A percentile compares a stretch with the other conserved stretches of the same genome.
phyloP scores from a whole-genome alignment of 768 basidiomycete species.

The Mycena rosella region DNA sequence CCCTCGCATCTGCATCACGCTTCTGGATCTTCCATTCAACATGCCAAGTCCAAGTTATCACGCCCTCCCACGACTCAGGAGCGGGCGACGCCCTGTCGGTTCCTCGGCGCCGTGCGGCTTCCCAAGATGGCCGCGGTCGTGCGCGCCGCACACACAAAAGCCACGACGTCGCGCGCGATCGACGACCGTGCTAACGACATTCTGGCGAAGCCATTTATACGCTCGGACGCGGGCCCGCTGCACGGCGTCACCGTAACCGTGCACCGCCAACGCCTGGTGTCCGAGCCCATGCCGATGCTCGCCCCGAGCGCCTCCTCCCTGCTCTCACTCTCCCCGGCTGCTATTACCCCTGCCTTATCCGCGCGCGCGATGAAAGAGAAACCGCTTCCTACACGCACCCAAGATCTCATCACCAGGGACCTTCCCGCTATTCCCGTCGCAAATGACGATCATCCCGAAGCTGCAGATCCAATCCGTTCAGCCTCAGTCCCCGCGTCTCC shows the following conservation, averaged over 20 bases:
- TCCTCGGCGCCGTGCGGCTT: conserved; percentile 16
- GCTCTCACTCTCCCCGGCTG: conserved; percentile 2
- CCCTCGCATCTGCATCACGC: conserved; percentile 4
- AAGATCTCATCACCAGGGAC: not conserved
- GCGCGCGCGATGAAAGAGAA: conserved; percentile 6
- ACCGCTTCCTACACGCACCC: conserved; percentile 16
- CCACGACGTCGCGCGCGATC: conserved; percentile 5
- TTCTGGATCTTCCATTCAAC: conserved; percentile 5
- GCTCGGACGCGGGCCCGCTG: conserved; percentile 14
- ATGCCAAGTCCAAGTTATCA: not conserved
- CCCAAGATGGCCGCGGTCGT: conserved; percentile 19
- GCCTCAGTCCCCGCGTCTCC: not conserved
- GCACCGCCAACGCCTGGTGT: conserved; percentile 12
- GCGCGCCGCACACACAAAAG: not conserved
- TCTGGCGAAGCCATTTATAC: conserved; percentile 8
- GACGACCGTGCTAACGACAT: not conserved
- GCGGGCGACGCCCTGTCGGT: conserved; percentile 8
- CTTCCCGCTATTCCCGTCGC: conserved; percentile 5
- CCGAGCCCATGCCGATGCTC: not conserved
- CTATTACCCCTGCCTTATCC: too few relatives aligned
- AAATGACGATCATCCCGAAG: not conserved
- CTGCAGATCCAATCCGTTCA: not conserved
- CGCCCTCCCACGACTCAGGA: not conserved
- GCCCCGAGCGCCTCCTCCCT: conserved; percentile 10
- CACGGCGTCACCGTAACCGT: conserved; percentile 26